These are phyloP conservation scores for Pythium grandisporangium DNA, from an alignment of 352 stramenopile species.

Conservation along the genomic window DNA sequence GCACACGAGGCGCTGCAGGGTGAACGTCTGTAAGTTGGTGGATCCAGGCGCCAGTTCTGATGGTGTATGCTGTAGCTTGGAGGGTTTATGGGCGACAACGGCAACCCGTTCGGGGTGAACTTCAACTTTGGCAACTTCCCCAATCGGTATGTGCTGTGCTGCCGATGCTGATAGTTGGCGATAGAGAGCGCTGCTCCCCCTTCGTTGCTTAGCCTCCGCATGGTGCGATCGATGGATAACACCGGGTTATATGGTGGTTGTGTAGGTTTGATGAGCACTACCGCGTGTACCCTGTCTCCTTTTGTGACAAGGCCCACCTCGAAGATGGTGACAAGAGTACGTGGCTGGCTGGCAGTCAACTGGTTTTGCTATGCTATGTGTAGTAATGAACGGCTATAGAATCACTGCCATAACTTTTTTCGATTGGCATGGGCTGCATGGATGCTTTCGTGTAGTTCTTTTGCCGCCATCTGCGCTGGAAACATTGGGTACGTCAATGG, in stretches of 20 bases:
- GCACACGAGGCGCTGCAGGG: too few relatives aligned
- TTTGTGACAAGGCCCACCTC: slow-evolving; percentile 82
- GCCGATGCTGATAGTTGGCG: background rate
- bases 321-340: slow-evolving; percentile 86
- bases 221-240: too few relatives aligned
- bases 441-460: slow-evolving; percentile 81
- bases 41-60: background rate
- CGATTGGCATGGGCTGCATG: too few relatives aligned
- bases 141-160: slow-evolving; percentile 25
- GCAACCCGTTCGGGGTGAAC: slow-evolving; percentile 76
- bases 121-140: slow-evolving; percentile 75
- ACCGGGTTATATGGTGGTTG: too few relatives aligned
- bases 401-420: too few relatives aligned
- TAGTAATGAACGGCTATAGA: background rate
- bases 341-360: too few relatives aligned
- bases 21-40: too few relatives aligned
- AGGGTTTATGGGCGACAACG: slow-evolving; percentile 51
- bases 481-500: slow-evolving; percentile 83
- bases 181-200: too few relatives aligned
- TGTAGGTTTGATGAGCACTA: slow-evolving; percentile 82
- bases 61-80: slow-evolving; percentile 33
- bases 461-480: slow-evolving; percentile 97
- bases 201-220: too few relatives aligned
- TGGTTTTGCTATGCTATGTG: background rate
- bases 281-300: slow-evolving; percentile 81